A percentile compares a stretch with the other conserved stretches of the same genome.
Evolutionary conservation across 768 basidiomycete genomes (phyloP).

Genomic region (Naganishia antarctica): DNA sequence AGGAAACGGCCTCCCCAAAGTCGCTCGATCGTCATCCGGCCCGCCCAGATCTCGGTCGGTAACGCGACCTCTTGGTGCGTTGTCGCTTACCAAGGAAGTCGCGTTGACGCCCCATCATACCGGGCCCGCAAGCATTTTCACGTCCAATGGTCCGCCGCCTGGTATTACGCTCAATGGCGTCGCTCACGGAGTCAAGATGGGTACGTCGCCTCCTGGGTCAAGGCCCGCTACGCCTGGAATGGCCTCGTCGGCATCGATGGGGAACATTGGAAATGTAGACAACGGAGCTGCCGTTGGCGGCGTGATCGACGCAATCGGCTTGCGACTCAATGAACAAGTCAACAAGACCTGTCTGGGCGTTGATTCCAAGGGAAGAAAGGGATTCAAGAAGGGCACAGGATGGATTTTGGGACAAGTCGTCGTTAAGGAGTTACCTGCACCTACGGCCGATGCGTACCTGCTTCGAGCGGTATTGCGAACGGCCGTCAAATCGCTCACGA

Average conservation of each 20-base stretch:
- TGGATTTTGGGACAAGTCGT: slow-evolving; percentile 47
- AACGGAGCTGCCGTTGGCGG: slow-evolving; percentile 29
- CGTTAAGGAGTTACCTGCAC: slow-evolving; percentile 46
- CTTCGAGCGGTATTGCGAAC: slow-evolving; percentile 47
- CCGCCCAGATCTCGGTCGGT: slow-evolving; percentile 12
- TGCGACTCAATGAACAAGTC: slow-evolving; percentile 45
- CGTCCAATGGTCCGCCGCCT: not conserved
- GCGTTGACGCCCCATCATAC: slow-evolving; percentile 21
- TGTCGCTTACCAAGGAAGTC: slow-evolving; percentile 1
- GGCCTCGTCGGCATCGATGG: slow-evolving; percentile 29
- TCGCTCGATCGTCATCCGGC: slow-evolving; percentile 17
- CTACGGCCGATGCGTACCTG: slow-evolving; percentile 45
- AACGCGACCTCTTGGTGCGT: slow-evolving; percentile 6
- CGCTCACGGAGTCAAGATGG: slow-evolving; percentile 2
- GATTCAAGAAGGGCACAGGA: slow-evolving; percentile 41
- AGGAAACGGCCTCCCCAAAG: slow-evolving; percentile 25
- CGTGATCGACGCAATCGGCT: slow-evolving; percentile 46
- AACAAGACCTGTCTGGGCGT: slow-evolving; percentile 46
- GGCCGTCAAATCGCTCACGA: slow-evolving; percentile 43
- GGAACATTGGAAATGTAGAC: slow-evolving; percentile 2
- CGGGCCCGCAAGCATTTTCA: slow-evolving; percentile 2
- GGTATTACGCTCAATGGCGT: not conserved
- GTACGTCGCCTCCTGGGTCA: slow-evolving; percentile 35
- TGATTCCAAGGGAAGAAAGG: slow-evolving; percentile 43
- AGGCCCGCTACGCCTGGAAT: slow-evolving; percentile 37